phyloP scores from a whole-genome alignment of 2,329 filamentous ascomycete genomes.

The Fusarium sp. region DNA sequence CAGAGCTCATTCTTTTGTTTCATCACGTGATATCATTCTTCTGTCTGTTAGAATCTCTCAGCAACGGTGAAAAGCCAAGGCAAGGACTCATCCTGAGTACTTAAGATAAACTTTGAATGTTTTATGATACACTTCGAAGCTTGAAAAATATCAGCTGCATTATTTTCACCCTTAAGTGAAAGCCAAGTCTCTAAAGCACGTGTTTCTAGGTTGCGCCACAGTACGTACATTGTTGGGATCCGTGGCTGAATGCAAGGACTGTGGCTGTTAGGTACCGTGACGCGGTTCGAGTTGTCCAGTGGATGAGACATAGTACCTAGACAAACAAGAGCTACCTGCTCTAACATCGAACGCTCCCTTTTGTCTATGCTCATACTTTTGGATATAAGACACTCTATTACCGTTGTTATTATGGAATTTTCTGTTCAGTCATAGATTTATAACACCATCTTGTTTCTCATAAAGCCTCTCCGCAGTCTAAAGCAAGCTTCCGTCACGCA shows the following conservation, averaged over 20 bases:
- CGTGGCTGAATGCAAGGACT: conserved; percentile 10
- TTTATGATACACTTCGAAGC: too few species aligned
- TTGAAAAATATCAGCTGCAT: too few species aligned
- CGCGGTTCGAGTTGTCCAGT: conserved; percentile 27
- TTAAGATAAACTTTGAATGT: background rate
- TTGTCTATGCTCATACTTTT: background rate
- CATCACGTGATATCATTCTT: conserved; percentile 22
- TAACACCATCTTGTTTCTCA: background rate
- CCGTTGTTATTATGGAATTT: background rate
- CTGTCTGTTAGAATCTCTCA: too few species aligned
- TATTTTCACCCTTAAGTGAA: background rate
- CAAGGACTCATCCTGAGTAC: background rate
- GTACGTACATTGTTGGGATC: background rate
- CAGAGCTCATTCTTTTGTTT: conserved; percentile 28
- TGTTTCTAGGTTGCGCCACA: conserved; percentile 4
- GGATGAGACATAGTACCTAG: conserved; percentile 17
- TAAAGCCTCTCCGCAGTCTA: background rate
- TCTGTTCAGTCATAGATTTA: background rate
- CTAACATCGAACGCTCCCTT: conserved; percentile 17
- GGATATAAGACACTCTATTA: background rate
- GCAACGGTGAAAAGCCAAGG: too few species aligned
- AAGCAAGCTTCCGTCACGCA: conserved; percentile 16
- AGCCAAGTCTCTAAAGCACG: background rate
- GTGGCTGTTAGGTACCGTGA: conserved; percentile 32
- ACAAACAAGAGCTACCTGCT: conserved; percentile 12